Evolutionary conservation across 345 rosid genomes (phyloP).

Genomic region (Pelargonium nanum): DNA sequence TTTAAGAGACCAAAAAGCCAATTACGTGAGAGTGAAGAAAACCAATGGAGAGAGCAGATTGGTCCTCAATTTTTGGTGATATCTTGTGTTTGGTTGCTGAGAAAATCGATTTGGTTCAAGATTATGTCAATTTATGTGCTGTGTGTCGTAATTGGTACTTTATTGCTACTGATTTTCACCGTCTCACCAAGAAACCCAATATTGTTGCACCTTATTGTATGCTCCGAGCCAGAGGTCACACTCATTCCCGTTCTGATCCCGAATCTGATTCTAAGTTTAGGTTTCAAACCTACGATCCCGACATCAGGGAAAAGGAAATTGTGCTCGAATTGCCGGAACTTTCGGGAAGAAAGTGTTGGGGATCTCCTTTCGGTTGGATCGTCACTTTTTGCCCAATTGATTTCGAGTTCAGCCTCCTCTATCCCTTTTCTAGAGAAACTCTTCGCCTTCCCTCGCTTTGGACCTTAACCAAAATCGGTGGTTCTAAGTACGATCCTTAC

Average conservation of each 20-base stretch:
- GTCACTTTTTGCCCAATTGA: not conserved
- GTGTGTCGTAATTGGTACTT: not conserved
- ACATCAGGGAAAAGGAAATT: too few relatives aligned
- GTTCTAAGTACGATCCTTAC: too few relatives aligned
- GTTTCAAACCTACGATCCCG: too few relatives aligned
- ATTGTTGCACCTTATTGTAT: not conserved
- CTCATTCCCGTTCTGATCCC: not conserved
- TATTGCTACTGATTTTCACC: not conserved
- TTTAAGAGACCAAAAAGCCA: too few relatives aligned
- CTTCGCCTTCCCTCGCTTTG: not conserved
- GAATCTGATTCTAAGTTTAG: too few relatives aligned
- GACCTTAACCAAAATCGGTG: too few relatives aligned
- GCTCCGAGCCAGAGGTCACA: too few relatives aligned
- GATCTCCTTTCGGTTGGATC: not conserved
- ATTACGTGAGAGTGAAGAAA: too few relatives aligned
- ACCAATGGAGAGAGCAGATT: too few relatives aligned
- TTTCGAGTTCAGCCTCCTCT: not conserved
- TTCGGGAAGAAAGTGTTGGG: not conserved
- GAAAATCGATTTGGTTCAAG: not conserved
- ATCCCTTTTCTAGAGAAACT: not conserved
- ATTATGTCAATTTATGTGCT: not conserved
- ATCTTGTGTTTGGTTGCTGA: not conserved
- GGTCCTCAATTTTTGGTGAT: not conserved
- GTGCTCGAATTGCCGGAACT: not conserved
- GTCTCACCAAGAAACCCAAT: not conserved